These are phyloP conservation scores for Luffa acutangula DNA, from an alignment of 306 rosid genomes.

Conservation along the genomic window DNA sequence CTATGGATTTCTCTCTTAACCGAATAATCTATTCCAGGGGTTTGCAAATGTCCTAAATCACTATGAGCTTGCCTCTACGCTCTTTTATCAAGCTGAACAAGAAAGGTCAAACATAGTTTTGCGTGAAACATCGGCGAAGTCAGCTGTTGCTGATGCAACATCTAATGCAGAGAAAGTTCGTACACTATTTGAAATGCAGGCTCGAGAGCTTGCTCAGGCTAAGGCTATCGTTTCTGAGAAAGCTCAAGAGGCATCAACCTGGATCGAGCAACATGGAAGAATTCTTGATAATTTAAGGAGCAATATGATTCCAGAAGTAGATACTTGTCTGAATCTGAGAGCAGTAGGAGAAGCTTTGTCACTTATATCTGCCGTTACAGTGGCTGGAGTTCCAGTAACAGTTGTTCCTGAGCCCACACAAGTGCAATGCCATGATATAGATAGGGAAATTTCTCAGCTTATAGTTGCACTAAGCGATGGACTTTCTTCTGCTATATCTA, in stretches of 20 bases:
- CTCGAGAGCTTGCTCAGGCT: conserved; percentile 74
- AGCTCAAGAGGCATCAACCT: conserved; percentile 82
- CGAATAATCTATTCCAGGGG: conserved; percentile 45
- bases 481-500: conserved; percentile 48
- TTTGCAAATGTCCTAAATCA: conserved; percentile 63
- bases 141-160: conserved; percentile 83
- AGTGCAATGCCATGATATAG: conserved; percentile 86
- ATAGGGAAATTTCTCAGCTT: conserved; percentile 71
- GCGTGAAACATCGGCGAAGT: conserved; percentile 78
- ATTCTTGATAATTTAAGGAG: conserved; percentile 71
- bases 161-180: conserved; percentile 53
- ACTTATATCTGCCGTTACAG: conserved; percentile 72
- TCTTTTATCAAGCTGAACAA: conserved; percentile 73
- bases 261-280: conserved; percentile 95
- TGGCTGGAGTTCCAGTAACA: conserved; percentile 87
- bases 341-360: conserved; percentile 56
- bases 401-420: conserved; percentile 99
- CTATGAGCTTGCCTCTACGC: conserved; percentile 52
- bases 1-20: conserved; percentile 14
- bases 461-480: conserved; percentile 68
- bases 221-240: conserved; percentile 69
- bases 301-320: conserved; percentile 60
- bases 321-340: conserved; percentile 34
- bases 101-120: conserved; percentile 62
- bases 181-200: conserved; percentile 73